Conservation (phyloP, 2,329 filamentous ascomycete genomes). For the Colletotrichum ledebouriae region DNA sequence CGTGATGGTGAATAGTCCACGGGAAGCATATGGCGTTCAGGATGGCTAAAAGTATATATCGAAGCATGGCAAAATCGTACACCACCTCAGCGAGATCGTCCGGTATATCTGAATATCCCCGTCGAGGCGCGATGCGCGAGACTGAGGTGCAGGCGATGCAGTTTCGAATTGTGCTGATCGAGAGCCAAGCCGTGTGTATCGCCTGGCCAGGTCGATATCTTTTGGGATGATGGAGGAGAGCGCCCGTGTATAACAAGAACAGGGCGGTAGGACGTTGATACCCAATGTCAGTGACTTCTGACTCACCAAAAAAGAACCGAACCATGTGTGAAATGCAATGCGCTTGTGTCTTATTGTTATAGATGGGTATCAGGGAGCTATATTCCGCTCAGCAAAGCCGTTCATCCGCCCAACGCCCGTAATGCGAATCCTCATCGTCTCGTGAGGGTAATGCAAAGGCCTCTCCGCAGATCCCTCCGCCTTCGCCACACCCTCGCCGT, state of each 20-base stretch:
- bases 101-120: background rate
- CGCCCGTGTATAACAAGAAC: background rate
- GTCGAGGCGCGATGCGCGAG: background rate
- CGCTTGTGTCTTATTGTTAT: constrained; percentile 13
- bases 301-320: background rate
- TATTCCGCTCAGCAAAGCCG: constrained; percentile 38
- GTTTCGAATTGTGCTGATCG: too few relatives aligned
- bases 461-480: constrained; percentile 31
- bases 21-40: constrained; percentile 37
- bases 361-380: constrained; percentile 39
- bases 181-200: too few relatives aligned
- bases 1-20: background rate
- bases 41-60: constrained; percentile 33
- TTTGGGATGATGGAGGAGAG: too few relatives aligned
- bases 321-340: constrained; percentile 18
- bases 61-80: constrained; percentile 16
- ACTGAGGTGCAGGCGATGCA: background rate
- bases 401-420: constrained; percentile 40
- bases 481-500: constrained; percentile 11
- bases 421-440: constrained; percentile 29
- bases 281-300: constrained; percentile 27
- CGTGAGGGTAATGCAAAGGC: background rate
- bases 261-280: constrained; percentile 33
- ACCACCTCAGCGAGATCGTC: background rate
- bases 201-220: too few relatives aligned